Evolutionary conservation across 2,329 filamentous ascomycete genomes (phyloP), one percentile per base, ranked within the genome.

Genomic region (Ophiobolus disseminans): DNA sequence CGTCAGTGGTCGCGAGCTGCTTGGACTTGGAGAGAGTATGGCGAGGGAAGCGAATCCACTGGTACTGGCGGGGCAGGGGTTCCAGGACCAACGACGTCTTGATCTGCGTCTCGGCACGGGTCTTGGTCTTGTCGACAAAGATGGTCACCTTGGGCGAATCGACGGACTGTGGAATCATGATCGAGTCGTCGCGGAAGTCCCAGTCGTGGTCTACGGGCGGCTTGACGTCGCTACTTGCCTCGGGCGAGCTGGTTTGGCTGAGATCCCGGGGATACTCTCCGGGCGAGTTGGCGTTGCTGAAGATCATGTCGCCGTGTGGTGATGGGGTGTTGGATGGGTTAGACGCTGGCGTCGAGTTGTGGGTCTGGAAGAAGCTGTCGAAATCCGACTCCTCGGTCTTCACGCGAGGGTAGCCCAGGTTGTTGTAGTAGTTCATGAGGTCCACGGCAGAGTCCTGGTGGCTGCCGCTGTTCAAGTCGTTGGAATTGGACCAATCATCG

Each of bases 1-100:
- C 81, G 3, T 86, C 82, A 2, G 87, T 84, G 63, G 91, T 95
- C 2, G 89, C 85, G 35, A 96, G 81, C 19, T 96, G 82, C 73
- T 97, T 97, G 5, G 92, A 90, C 71, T 97, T 97, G 16, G 92
- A 94, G 45, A 99, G 94, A 1, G 91, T 95, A 68, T 97, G 87
- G 3, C 88, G 86, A 4, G 93, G 94, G 13, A 99, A 82, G 65
- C 95, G 91, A 40, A 97, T 77, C 68, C 88, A 90, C 56, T 87
- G 89, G 48, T 92, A 84, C 9, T 88, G 88, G 0, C 81, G 76
- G 1, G 92, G 91, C 37, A 96, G 78, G 16, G 89, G 86, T 48
- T 86, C 87, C 30, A 97, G 75, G 0, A 86, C 88, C 73, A 97
- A 81, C 63, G 87, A 87, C 60, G 97, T 90, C 7, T 89, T 90